phyloP scores from a whole-genome alignment of 768 basidiomycete genomes.

The Fomitopsis pulvina region DNA sequence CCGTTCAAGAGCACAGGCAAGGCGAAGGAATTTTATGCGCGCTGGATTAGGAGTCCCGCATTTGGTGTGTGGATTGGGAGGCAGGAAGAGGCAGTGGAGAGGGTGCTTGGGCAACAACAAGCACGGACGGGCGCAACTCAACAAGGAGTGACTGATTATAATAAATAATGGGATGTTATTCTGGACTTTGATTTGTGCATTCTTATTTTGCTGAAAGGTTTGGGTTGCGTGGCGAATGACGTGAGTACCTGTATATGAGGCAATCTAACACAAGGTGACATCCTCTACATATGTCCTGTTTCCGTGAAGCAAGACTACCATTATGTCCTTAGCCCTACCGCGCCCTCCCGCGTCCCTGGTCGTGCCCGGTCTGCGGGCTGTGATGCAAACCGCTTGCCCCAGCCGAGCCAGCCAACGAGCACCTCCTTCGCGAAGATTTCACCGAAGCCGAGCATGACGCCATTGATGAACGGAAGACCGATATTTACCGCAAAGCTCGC shows the following conservation, averaged over 20 bases:
- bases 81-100: conserved; percentile 67
- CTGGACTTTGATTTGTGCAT: not conserved
- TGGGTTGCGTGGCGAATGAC: not conserved
- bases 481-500: conserved; percentile 81
- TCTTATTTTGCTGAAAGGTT: not conserved
- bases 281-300: not conserved
- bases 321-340: conserved; percentile 6
- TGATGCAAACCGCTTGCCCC: conserved; percentile 16
- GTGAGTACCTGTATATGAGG: not conserved
- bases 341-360: conserved; percentile 7
- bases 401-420: conserved; percentile 47
- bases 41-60: conserved; percentile 67
- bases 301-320: conserved; percentile 2
- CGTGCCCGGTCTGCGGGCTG: conserved; percentile 11
- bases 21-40: conserved; percentile 69
- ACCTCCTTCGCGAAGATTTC: conserved; percentile 86
- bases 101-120: conserved; percentile 44
- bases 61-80: conserved; percentile 77
- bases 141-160: not conserved
- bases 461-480: conserved; percentile 83
- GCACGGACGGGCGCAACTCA: not conserved
- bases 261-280: not conserved
- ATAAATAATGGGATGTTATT: not conserved
- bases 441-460: conserved; percentile 95
- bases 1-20: conserved; percentile 67